Conservation (phyloP, 192 early-diverging fungal genomes). For the Paraglomus brasilianum region DNA sequence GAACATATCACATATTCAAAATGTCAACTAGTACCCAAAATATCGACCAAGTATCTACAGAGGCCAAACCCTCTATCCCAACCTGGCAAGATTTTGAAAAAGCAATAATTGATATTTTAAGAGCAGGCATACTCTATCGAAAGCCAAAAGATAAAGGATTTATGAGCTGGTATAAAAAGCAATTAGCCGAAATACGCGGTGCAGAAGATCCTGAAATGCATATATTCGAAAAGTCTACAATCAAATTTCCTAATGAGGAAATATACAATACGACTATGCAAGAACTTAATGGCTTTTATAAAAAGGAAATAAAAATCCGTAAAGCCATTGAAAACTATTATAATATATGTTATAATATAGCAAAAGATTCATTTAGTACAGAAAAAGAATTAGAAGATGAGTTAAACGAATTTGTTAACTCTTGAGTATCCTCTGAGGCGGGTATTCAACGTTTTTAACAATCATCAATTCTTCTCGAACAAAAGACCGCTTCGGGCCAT, state of each 20-base stretch:
- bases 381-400: background rate
- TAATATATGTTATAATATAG: background rate
- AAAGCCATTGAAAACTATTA: constrained; percentile 10
- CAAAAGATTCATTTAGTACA: background rate
- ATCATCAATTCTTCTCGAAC: constrained; percentile 17
- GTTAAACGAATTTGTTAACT: background rate
- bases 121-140: background rate
- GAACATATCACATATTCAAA: constrained; percentile 5
- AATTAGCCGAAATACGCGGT: too few relatives aligned
- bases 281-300: too few relatives aligned
- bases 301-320: background rate
- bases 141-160: constrained; percentile 1
- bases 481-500: background rate
- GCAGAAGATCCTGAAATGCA: too few relatives aligned
- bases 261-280: too few relatives aligned
- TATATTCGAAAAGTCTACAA: too few relatives aligned
- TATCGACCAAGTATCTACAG: background rate
- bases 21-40: too few relatives aligned
- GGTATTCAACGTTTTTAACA: background rate
- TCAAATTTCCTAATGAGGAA: too few relatives aligned
- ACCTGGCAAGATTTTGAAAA: constrained; percentile 10
- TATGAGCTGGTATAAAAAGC: constrained; percentile 1
- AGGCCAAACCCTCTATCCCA: background rate
- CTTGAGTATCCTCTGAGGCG: background rate
- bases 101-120: constrained; percentile 17